These are phyloP conservation scores for Coniferiporia sulphurascens DNA, from an alignment of 1,284 basidiomycete species.

Conservation along the genomic window DNA sequence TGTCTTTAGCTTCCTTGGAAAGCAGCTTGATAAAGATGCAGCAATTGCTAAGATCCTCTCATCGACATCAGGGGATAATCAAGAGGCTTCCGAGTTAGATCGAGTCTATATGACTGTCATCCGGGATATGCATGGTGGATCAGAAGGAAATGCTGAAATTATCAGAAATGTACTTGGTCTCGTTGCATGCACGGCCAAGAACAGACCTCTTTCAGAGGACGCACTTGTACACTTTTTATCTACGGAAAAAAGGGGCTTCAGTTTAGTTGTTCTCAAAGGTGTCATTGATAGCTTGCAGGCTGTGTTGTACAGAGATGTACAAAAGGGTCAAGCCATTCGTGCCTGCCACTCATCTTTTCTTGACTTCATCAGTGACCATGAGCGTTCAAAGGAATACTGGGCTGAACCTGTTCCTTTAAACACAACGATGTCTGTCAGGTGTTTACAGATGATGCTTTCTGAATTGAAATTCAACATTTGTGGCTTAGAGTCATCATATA, in stretches of 20 bases:
- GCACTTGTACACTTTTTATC: neutral
- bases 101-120: neutral
- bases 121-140: neutral
- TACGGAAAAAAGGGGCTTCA: neutral
- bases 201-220: neutral
- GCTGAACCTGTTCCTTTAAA: neutral
- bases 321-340: neutral
- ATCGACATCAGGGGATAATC: neutral
- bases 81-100: neutral
- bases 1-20: neutral
- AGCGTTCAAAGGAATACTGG: neutral
- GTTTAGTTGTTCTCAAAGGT: neutral
- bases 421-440: neutral
- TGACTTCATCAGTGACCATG: neutral
- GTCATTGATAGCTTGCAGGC: neutral
- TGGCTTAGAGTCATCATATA: slow-evolving; percentile 25
- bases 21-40: neutral
- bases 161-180: neutral
- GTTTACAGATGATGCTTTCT: slow-evolving; percentile 20
- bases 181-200: neutral
- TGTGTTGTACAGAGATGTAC: neutral
- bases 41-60: neutral
- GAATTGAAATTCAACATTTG: slow-evolving; percentile 31
- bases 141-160: neutral
- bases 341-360: slow-evolving; percentile 5